Percentiles rank a stretch among this genome's conserved stretches.
Evolutionary conservation across 345 rosid genomes (phyloP).

Genomic region (Clausena lansium): DNA sequence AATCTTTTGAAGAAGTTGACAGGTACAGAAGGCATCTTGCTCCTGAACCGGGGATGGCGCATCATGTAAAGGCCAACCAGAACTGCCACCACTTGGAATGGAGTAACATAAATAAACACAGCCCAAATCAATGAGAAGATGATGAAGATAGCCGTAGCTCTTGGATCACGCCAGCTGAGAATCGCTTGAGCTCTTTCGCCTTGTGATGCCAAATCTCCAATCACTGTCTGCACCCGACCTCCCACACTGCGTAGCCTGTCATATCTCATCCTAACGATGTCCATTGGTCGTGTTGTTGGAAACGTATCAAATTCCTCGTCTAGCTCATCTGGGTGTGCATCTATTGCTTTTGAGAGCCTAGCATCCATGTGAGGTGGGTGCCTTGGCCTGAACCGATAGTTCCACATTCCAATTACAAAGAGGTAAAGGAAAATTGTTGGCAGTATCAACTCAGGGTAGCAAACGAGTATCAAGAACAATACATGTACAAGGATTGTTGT

Average conservation of each 20-base stretch:
- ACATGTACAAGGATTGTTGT: slow-evolving; percentile 78
- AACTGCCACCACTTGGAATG: slow-evolving; percentile 82
- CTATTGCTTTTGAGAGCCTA: slow-evolving; percentile 74
- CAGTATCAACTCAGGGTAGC: slow-evolving; percentile 82
- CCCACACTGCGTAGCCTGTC: slow-evolving; percentile 80
- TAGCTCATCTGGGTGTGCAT: slow-evolving; percentile 72
- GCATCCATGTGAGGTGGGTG: slow-evolving; percentile 94
- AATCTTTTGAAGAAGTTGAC: slow-evolving; percentile 95
- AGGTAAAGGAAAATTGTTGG: slow-evolving; percentile 91
- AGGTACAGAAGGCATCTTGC: slow-evolving; percentile 82
- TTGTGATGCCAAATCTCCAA: slow-evolving; percentile 87
- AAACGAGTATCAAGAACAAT: slow-evolving; percentile 78
- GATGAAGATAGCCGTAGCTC: slow-evolving; percentile 82
- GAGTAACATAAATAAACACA: slow-evolving; percentile 71
- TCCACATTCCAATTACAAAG: slow-evolving; percentile 88
- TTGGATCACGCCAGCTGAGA: slow-evolving; percentile 96
- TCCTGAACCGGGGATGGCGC: slow-evolving; percentile 92
- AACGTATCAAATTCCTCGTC: slow-evolving; percentile 93
- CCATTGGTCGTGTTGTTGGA: slow-evolving; percentile 58
- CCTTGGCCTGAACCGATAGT: slow-evolving; percentile 81
- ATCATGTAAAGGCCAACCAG: slow-evolving; percentile 69
- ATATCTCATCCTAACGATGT: slow-evolving; percentile 70
- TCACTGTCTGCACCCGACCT: slow-evolving; percentile 83
- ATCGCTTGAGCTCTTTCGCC: slow-evolving; percentile 84
- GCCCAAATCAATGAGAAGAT: slow-evolving; percentile 75